phyloP scores from a whole-genome alignment of 2,329 filamentous ascomycete species.

The Penicillium sp. region DNA sequence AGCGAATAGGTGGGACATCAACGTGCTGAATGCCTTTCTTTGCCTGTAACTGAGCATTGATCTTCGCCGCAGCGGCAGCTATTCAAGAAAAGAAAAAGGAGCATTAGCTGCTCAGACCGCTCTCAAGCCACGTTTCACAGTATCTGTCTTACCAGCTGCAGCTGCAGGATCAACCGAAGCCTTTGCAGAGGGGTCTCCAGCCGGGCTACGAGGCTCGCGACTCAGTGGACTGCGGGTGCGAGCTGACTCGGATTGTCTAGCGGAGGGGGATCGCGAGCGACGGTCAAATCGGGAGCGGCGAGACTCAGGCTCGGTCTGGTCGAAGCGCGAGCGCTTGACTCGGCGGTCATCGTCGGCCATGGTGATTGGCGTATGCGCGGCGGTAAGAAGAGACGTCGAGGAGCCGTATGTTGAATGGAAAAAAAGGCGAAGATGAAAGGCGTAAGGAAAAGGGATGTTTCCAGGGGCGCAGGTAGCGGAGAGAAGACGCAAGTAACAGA shows the following conservation, averaged over 20 bases:
- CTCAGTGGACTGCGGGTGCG: constrained; percentile 81
- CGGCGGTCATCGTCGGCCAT: constrained; percentile 81
- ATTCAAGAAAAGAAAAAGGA: constrained; percentile 27
- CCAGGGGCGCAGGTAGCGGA: constrained; percentile 21
- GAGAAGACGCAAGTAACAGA: background rate
- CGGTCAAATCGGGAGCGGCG: constrained; percentile 86
- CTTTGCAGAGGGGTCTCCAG: constrained; percentile 38
- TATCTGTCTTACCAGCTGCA: constrained; percentile 65
- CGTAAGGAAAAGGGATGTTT: constrained; percentile 27
- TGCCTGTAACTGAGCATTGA: constrained; percentile 79
- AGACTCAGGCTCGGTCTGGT: constrained; percentile 83
- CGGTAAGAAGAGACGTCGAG: constrained; percentile 1
- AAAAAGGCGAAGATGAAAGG: constrained; percentile 10
- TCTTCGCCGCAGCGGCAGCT: constrained; percentile 87
- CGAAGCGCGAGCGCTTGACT: constrained; percentile 87
- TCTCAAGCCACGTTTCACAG: background rate
- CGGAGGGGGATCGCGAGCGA: constrained; percentile 80
- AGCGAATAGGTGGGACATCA: constrained; percentile 78
- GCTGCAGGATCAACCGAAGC: constrained; percentile 69
- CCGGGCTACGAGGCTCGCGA: constrained; percentile 53
- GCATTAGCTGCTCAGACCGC: constrained; percentile 8
- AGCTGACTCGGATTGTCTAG: constrained; percentile 65
- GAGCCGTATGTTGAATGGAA: constrained; percentile 7
- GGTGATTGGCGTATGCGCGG: constrained; percentile 2
- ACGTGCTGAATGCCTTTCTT: constrained; percentile 90